Conservation (phyloP, 768 basidiomycete genomes). For the Lentinula detonsa region DNA sequence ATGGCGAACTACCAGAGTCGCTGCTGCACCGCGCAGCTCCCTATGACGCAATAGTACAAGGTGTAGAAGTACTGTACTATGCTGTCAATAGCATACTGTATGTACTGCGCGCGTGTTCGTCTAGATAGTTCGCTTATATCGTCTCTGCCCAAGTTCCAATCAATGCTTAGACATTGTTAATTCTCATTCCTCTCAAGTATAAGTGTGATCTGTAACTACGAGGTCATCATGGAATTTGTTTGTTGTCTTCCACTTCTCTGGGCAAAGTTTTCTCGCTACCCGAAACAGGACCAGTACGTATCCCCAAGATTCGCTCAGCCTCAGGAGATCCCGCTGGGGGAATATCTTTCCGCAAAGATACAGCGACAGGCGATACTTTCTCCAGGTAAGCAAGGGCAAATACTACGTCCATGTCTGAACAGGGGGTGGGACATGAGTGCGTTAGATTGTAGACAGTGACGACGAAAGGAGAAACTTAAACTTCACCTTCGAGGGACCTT, state of each 20-base stretch:
- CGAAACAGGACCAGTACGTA: slow-evolving; percentile 10
- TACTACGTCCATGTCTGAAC: slow-evolving; percentile 38
- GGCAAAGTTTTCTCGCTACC: background rate
- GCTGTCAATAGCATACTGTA: too few relatives aligned
- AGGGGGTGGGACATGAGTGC: background rate
- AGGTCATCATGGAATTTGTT: background rate
- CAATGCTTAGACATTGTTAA: too few relatives aligned
- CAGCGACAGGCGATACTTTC: slow-evolving; percentile 35
- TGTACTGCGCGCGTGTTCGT: too few relatives aligned
- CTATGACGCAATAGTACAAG: too few relatives aligned
- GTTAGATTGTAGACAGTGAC: too few relatives aligned
- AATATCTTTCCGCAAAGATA: slow-evolving; percentile 38
- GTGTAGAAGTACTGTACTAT: too few relatives aligned
- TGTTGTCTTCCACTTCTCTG: background rate
- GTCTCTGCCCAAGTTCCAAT: too few relatives aligned
- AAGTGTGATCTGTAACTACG: too few relatives aligned
- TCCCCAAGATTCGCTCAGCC: slow-evolving; percentile 37
- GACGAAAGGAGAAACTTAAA: background rate
- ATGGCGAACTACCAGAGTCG: slow-evolving; percentile 32
- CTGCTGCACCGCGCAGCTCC: background rate
- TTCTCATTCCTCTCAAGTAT: background rate
- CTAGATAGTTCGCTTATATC: too few relatives aligned
- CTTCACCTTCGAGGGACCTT: slow-evolving; percentile 44
- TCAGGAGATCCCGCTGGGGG: slow-evolving; percentile 38
- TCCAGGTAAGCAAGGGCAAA: slow-evolving; percentile 40